Evolutionary conservation across 2,329 filamentous ascomycete species (phyloP).

Genomic region (Phoma sp.): DNA sequence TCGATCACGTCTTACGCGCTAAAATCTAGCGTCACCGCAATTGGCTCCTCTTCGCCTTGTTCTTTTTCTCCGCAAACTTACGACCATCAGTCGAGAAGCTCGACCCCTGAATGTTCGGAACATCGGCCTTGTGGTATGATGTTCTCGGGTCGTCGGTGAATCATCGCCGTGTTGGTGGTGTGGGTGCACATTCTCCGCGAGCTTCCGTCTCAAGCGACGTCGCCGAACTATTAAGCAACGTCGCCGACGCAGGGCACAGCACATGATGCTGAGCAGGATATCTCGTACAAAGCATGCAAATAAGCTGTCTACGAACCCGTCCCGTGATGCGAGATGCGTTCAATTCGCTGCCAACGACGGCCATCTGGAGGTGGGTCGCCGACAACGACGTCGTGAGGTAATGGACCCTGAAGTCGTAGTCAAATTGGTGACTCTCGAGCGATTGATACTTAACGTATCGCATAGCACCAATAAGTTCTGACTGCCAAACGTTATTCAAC

Average conservation of each 20-base stretch:
- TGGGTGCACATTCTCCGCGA: not conserved
- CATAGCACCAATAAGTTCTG: not conserved
- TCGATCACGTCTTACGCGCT: slow-evolving; percentile 19
- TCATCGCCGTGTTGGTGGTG: not conserved
- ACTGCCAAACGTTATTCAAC: too few species aligned
- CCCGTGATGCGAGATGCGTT: not conserved
- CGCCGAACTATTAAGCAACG: slow-evolving; percentile 7
- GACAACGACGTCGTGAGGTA: not conserved
- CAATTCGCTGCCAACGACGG: not conserved
- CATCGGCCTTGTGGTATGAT: not conserved
- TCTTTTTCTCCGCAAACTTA: slow-evolving; percentile 8
- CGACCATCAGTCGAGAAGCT: slow-evolving; percentile 6
- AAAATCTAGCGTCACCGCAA: slow-evolving; percentile 10
- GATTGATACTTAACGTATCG: not conserved
- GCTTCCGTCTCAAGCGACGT: not conserved
- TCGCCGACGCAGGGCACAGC: slow-evolving; percentile 8
- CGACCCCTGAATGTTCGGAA: slow-evolving; percentile 6
- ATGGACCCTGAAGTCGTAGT: not conserved
- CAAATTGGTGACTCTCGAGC: not conserved
- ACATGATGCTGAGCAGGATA: not conserved
- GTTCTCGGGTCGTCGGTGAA: slow-evolving; percentile 12
- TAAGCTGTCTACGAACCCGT: not conserved
- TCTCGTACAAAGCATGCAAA: not conserved
- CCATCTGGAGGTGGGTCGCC: slow-evolving; percentile 1
- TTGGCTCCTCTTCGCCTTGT: slow-evolving; percentile 1